Conservation (phyloP, 257 asterid genomes). For the Nicotiana paniculata region DNA sequence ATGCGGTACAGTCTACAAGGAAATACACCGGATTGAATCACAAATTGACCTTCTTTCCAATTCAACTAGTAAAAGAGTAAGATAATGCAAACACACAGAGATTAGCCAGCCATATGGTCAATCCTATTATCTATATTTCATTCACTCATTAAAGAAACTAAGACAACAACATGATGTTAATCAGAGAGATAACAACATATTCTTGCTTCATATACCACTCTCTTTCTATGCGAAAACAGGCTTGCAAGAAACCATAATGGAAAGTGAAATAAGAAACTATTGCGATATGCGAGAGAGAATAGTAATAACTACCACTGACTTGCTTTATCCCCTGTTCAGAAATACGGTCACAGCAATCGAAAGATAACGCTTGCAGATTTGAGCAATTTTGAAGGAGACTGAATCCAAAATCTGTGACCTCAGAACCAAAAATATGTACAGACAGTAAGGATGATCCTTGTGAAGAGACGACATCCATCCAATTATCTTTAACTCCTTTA, state of each 20-base stretch:
- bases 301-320: constrained; percentile 44
- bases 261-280: not conserved
- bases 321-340: constrained; percentile 63
- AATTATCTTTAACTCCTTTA: constrained; percentile 58
- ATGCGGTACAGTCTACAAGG: no score
- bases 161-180: no score
- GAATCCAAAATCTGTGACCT: constrained; percentile 69
- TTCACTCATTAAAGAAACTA: no score
- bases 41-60: not conserved
- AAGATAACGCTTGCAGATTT: constrained; percentile 54
- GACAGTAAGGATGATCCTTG: constrained; percentile 80
- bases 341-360: constrained; percentile 66
- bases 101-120: no score
- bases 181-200: no score
- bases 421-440: constrained; percentile 70
- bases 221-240: not conserved
- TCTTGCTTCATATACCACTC: not conserved
- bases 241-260: not conserved
- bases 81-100: not conserved
- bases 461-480: constrained; percentile 82
- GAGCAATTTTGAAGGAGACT: constrained; percentile 50
- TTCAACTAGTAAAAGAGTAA: not conserved
- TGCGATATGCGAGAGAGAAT: not conserved
- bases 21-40: not conserved
- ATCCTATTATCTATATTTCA: no score